These are phyloP conservation scores for Moricandia arvensis DNA, from an alignment of 345 rosid genomes.

Conservation along the genomic window DNA sequence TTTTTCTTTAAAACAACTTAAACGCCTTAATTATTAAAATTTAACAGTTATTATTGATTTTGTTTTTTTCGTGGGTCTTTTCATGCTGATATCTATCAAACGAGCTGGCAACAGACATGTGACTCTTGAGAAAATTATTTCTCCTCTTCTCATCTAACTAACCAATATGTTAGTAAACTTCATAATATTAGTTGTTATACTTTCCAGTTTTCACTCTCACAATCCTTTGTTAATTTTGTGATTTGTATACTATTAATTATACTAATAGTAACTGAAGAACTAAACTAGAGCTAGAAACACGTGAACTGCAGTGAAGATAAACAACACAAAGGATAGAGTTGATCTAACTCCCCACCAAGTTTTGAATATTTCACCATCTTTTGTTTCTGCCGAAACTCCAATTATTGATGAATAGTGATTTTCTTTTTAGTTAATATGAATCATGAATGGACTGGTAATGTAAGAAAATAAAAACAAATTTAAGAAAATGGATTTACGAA, in stretches of 20 bases:
- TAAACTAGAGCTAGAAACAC: slow-evolving; percentile 14
- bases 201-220: background rate
- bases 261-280: background rate
- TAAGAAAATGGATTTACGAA: background rate
- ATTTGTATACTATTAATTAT: background rate
- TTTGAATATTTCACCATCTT: slow-evolving; percentile 7
- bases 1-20: background rate
- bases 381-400: slow-evolving; percentile 17
- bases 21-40: background rate
- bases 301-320: background rate
- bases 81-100: slow-evolving; percentile 5
- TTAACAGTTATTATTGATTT: slow-evolving; percentile 1
- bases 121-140: background rate
- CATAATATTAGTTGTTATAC: background rate
- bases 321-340: slow-evolving; percentile 18
- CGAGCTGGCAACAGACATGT: slow-evolving; percentile 20
- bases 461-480: background rate
- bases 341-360: slow-evolving; percentile 14
- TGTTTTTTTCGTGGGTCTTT: background rate
- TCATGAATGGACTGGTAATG: background rate
- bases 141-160: background rate
- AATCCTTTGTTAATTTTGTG: background rate
- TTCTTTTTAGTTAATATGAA: background rate
- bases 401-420: slow-evolving; percentile 8
- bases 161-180: background rate